Evolutionary conservation across 1,284 basidiomycete species (phyloP).

Genomic region (Phellinidium pouzarii): DNA sequence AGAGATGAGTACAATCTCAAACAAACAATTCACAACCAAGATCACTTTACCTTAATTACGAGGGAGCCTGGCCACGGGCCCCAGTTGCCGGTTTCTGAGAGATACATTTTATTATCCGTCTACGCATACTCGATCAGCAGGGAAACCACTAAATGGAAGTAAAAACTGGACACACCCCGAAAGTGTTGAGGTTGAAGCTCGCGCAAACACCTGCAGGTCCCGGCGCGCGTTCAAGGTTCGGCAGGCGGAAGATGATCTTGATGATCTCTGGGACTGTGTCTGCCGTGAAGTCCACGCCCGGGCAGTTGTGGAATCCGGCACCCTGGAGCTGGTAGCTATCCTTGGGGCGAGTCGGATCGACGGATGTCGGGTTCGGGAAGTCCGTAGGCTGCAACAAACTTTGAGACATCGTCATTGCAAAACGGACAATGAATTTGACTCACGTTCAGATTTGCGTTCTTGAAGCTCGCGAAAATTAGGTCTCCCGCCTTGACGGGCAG

Average conservation of each 20-base stretch:
- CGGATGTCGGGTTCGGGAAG: conserved; percentile 37
- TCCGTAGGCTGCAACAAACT: conserved; percentile 26
- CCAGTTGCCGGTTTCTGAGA: conserved; percentile 24
- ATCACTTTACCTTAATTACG: conserved; percentile 26
- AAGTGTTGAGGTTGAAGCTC: conserved; percentile 25
- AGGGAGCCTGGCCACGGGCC: conserved; percentile 28
- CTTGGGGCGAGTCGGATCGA: conserved; percentile 35
- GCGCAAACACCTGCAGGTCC: conserved; percentile 35
- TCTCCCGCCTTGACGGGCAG: conserved; percentile 38
- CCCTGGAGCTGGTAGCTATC: conserved; percentile 37
- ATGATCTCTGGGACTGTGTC: conserved; percentile 38
- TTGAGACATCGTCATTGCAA: background rate
- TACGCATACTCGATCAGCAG: background rate
- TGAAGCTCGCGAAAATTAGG: conserved; percentile 39
- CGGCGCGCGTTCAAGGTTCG: conserved; percentile 38
- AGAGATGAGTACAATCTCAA: too few relatives aligned
- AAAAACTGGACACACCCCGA: conserved; percentile 1
- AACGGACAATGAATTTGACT: conserved; percentile 14
- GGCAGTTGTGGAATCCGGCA: conserved; percentile 39
- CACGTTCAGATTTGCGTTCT: conserved; percentile 45
- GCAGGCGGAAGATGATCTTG: conserved; percentile 39
- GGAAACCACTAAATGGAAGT: background rate
- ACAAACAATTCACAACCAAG: too few relatives aligned
- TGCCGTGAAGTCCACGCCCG: conserved; percentile 34
- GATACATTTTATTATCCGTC: conserved; percentile 26